phyloP scores from a whole-genome alignment of 116 monocot species.

The Papilionanthe hybrid region DNA sequence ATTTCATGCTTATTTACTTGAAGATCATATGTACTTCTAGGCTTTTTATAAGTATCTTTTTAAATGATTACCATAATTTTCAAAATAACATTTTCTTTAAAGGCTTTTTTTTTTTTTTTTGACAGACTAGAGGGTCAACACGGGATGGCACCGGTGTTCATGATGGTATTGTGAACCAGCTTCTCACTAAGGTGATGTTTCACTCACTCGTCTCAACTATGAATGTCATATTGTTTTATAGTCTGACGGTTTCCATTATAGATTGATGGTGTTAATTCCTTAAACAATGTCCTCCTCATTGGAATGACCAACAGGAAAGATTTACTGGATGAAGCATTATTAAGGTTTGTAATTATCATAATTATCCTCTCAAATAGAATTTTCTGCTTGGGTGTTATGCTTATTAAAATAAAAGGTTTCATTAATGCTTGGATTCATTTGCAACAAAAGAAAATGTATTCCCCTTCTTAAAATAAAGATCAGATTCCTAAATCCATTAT shows the following conservation, averaged over 20 bases:
- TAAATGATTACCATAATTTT: neutral
- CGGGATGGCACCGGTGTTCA: constrained; percentile 98
- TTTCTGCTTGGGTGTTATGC: neutral
- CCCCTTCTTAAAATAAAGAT: neutral
- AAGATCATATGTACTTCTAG: no score
- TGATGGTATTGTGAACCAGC: constrained; percentile 98
- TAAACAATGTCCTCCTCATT: constrained; percentile 98
- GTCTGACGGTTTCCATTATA: constrained; percentile 36
- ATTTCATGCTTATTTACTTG: no score
- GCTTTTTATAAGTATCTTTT: no score
- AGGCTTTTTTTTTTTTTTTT: neutral
- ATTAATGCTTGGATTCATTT: neutral
- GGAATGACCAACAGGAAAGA: constrained; percentile 99
- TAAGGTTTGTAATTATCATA: constrained; percentile 45
- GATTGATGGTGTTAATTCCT: constrained; percentile 98
- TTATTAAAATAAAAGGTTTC: neutral
- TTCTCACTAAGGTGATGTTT: constrained; percentile 85
- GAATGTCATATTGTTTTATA: neutral
- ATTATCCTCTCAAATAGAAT: neutral
- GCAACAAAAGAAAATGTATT: neutral
- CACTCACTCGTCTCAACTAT: neutral
- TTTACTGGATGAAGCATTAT: constrained; percentile 91
- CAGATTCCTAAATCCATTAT: neutral
- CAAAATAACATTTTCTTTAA: neutral
- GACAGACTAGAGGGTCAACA: constrained; percentile 94